Evolutionary conservation across 75 land plant species (phyloP).

Genomic region (Cryptomeria japonica): DNA sequence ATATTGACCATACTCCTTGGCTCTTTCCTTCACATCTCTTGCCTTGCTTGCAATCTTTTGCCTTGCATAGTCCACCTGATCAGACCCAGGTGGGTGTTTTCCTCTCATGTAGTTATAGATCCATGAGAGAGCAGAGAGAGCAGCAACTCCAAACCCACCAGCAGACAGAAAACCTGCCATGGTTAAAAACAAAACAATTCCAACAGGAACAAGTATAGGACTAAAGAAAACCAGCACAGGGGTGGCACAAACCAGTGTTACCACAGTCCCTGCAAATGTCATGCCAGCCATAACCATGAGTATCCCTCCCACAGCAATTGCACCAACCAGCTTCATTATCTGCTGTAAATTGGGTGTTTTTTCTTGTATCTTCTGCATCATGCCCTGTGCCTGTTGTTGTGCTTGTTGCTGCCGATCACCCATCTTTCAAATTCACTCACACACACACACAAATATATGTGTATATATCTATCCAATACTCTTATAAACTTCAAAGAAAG

Average conservation of each 20-base stretch:
- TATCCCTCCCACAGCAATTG: conserved; percentile 28
- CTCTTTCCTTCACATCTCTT: conserved; percentile 38
- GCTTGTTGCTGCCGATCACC: background rate
- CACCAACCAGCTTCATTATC: conserved; percentile 19
- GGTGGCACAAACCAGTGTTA: conserved; percentile 33
- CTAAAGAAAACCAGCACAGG: conserved; percentile 57
- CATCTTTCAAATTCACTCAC: background rate
- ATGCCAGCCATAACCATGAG: conserved; percentile 42
- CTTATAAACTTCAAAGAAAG: background rate
- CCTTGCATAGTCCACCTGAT: conserved; percentile 42
- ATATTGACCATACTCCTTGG: conserved; percentile 19
- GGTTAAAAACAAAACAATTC: conserved; percentile 21
- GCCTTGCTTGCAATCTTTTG: conserved; percentile 28
- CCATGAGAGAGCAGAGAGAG: conserved; percentile 46
- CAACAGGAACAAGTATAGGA: conserved; percentile 52
- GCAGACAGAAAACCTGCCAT: conserved; percentile 32
- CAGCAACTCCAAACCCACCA: conserved; percentile 40
- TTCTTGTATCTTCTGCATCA: conserved; percentile 21
- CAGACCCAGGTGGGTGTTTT: conserved; percentile 49
- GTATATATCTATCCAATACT: background rate
- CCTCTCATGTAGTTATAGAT: conserved; percentile 48
- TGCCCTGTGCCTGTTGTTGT: conserved; percentile 8
- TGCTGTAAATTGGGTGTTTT: conserved; percentile 15
- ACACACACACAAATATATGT: background rate
- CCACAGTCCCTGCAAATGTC: conserved; percentile 44